Evolutionary conservation across 2,329 filamentous ascomycete species (phyloP).

Genomic region (Monosporascus sp.): DNA sequence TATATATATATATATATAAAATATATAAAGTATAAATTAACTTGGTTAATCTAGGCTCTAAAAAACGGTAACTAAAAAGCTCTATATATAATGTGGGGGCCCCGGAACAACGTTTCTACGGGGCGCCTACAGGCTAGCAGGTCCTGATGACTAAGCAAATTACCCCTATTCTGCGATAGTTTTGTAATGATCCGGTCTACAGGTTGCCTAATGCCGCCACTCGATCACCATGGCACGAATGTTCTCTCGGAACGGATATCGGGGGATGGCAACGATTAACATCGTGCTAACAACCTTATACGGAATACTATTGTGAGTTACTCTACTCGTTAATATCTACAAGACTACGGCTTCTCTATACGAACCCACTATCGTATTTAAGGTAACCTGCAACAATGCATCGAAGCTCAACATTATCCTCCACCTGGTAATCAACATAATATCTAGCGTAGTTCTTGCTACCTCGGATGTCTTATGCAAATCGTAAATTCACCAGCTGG

Average conservation of each 20-base stretch:
- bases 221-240: too few relatives aligned
- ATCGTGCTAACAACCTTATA: neutral
- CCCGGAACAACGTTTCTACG: too few relatives aligned
- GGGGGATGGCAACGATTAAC: neutral
- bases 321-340: neutral
- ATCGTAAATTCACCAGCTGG: conserved; percentile 4
- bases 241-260: neutral
- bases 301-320: neutral
- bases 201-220: too few relatives aligned
- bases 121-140: too few relatives aligned
- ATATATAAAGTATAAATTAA: too few relatives aligned
- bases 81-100: too few relatives aligned
- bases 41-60: too few relatives aligned
- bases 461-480: conserved; percentile 17
- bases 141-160: too few relatives aligned
- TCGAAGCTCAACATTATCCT: conserved; percentile 1
- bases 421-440: conserved; percentile 4
- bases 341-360: neutral
- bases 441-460: conserved; percentile 3
- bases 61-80: too few relatives aligned
- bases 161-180: too few relatives aligned
- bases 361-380: conserved; percentile 2
- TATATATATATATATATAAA: too few relatives aligned
- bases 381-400: neutral
- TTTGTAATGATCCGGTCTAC: too few relatives aligned